Percentiles rank a stretch among this genome's conserved stretches.
Evolutionary conservation across 208 protist genomes (phyloP).

Genomic region (Phytomonas sp.): DNA sequence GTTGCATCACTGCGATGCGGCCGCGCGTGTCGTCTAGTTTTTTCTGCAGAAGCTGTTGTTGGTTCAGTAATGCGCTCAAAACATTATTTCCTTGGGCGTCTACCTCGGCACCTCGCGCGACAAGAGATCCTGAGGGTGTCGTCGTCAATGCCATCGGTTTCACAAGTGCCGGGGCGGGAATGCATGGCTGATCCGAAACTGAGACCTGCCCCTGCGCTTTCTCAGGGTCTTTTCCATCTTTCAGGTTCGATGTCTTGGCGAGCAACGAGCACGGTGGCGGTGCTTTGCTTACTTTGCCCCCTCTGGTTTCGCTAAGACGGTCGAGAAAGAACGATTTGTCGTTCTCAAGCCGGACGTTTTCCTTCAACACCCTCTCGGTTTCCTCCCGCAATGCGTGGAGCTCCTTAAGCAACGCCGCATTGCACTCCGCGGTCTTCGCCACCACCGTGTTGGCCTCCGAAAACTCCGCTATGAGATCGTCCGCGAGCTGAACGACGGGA

Average conservation of each 20-base stretch:
- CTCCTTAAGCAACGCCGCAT: slow-evolving; percentile 15
- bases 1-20: slow-evolving; percentile 9
- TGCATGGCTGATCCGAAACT: too few relatives aligned
- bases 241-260: too few relatives aligned
- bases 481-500: slow-evolving; percentile 6
- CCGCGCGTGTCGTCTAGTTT: slow-evolving; percentile 18
- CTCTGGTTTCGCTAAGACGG: too few relatives aligned
- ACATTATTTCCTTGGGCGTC: too few relatives aligned
- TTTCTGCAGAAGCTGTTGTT: slow-evolving; percentile 25
- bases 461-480: slow-evolving; percentile 7
- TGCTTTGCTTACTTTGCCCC: too few relatives aligned
- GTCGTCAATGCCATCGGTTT: too few relatives aligned
- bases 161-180: too few relatives aligned
- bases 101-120: too few relatives aligned
- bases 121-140: too few relatives aligned
- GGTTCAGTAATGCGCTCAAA: neutral
- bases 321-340: slow-evolving; percentile 10
- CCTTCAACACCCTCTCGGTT: slow-evolving; percentile 26
- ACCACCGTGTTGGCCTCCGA: slow-evolving; percentile 7
- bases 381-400: slow-evolving; percentile 30
- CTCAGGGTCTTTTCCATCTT: too few relatives aligned
- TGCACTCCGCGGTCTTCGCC: slow-evolving; percentile 13
- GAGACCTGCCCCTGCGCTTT: too few relatives aligned
- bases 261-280: too few relatives aligned
- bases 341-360: slow-evolving; percentile 48